Conservation (phyloP, 805 yeast species). For the Jamesozyma spencerorum region DNA sequence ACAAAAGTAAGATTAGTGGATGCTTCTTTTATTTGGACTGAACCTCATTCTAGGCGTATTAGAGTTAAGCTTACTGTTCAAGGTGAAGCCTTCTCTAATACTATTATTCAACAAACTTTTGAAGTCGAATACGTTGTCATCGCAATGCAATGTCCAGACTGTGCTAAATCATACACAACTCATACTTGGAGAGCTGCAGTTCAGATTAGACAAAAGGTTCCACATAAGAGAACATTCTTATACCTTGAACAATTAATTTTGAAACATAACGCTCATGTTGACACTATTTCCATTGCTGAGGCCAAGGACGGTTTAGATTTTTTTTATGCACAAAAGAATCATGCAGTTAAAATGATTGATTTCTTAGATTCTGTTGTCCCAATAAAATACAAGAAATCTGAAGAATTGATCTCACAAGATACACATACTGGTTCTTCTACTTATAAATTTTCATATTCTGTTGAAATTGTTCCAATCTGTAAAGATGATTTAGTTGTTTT, state of each 20-base stretch:
- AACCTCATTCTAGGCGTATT: constrained; percentile 94
- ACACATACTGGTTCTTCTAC: constrained; percentile 82
- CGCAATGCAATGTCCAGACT: constrained; percentile 96
- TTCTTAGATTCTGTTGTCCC: constrained; percentile 83
- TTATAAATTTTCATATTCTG: constrained; percentile 85
- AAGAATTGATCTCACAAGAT: constrained; percentile 85
- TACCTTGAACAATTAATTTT: constrained; percentile 91
- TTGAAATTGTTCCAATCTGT: constrained; percentile 93
- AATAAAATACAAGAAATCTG: constrained; percentile 69
- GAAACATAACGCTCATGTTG: constrained; percentile 86
- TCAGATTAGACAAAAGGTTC: constrained; percentile 94
- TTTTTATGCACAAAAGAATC: constrained; percentile 78
- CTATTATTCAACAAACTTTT: constrained; percentile 86
- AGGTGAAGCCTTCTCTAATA: constrained; percentile 89
- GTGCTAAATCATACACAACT: constrained; percentile 94
- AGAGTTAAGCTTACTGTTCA: constrained; percentile 87
- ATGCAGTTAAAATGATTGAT: constrained; percentile 90
- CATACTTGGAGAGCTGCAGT: constrained; percentile 98
- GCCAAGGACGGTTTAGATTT: constrained; percentile 91
- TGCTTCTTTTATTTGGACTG: constrained; percentile 97
- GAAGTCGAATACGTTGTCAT: constrained; percentile 90
- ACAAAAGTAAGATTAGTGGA: constrained; percentile 79
- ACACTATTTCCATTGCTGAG: constrained; percentile 89
- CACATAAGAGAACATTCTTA: constrained; percentile 92
- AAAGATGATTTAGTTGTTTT: constrained; percentile 90